Evolutionary conservation across 2,329 filamentous ascomycete species (phyloP).

Genomic region (Epichloe hybrida): DNA sequence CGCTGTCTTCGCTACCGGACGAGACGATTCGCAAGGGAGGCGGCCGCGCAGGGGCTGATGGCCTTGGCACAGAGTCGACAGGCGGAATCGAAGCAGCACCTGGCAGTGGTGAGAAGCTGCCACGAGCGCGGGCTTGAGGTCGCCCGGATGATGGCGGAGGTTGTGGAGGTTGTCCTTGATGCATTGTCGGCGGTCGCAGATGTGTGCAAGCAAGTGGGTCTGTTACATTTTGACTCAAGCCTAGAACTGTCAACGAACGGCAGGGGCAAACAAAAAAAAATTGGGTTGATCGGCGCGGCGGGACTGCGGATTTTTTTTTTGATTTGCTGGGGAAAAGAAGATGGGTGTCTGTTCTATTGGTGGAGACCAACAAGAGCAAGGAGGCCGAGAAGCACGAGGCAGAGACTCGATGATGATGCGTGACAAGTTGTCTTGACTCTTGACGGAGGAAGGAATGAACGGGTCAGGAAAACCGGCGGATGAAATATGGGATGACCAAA

Average conservation of each 20-base stretch:
- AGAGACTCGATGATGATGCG: no score
- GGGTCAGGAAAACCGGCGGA: no score
- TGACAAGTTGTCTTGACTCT: no score
- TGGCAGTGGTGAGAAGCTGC: constrained; percentile 43
- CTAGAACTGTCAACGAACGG: neutral
- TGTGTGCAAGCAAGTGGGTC: constrained; percentile 11
- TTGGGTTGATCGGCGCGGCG: neutral
- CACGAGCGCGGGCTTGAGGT: constrained; percentile 33
- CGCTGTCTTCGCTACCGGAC: constrained; percentile 16
- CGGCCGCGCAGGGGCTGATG: constrained; percentile 15
- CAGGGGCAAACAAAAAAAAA: neutral
- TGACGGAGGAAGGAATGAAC: no score
- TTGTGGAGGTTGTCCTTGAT: constrained; percentile 26
- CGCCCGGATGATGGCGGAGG: constrained; percentile 14
- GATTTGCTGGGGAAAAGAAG: neutral
- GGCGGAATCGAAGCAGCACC: constrained; percentile 16
- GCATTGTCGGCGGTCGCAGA: constrained; percentile 26
- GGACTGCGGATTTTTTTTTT: neutral
- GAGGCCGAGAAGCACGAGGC: no score
- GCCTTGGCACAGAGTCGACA: constrained; percentile 15
- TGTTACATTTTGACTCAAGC: constrained; percentile 30
- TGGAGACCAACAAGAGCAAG: neutral
- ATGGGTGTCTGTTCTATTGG: neutral
- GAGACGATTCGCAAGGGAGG: constrained; percentile 22
- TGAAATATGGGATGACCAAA: neutral